These are phyloP conservation scores for Grosmannia serpens DNA, from an alignment of 2,329 filamentous ascomycete species.

Conservation along the genomic window DNA sequence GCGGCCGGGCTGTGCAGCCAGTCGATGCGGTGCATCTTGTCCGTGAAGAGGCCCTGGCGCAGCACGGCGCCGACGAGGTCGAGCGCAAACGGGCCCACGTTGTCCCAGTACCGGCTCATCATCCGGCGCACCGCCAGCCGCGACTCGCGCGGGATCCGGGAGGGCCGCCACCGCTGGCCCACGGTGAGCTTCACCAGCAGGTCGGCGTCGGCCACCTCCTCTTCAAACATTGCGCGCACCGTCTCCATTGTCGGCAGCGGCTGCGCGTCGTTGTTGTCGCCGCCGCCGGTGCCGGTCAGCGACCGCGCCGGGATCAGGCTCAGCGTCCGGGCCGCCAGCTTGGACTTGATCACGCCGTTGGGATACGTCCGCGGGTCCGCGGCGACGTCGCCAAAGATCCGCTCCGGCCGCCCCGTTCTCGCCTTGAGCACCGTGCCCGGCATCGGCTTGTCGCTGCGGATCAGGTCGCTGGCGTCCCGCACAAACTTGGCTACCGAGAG, in stretches of 20 bases:
- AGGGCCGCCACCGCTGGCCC: background rate
- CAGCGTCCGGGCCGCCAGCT: constrained; percentile 30
- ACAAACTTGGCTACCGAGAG: constrained; percentile 53
- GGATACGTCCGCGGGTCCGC: constrained; percentile 36
- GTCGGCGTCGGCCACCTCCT: constrained; percentile 24
- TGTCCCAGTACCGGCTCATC: constrained; percentile 62
- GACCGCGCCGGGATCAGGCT: constrained; percentile 18
- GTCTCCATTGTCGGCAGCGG: constrained; percentile 32
- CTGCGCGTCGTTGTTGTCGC: background rate
- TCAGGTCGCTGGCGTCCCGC: constrained; percentile 38
- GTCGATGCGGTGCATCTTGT: constrained; percentile 64
- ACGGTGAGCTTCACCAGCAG: background rate
- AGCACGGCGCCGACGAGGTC: constrained; percentile 55
- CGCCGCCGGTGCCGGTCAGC: background rate
- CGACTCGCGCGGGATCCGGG: constrained; percentile 22
- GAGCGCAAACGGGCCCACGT: constrained; percentile 50
- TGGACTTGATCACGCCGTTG: constrained; percentile 41
- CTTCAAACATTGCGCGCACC: constrained; percentile 39
- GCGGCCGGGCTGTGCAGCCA: constrained; percentile 65
- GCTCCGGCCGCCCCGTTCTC: constrained; percentile 36
- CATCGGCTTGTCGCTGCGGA: constrained; percentile 40
- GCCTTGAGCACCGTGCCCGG: constrained; percentile 55
- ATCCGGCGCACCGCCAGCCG: constrained; percentile 46
- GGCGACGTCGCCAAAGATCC: constrained; percentile 12
- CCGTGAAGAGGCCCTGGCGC: constrained; percentile 53